A percentile compares a stretch with the other conserved stretches of the same genome.
Evolutionary conservation across 129 eudicot genomes (phyloP).

Genomic region (Mikania micrantha): DNA sequence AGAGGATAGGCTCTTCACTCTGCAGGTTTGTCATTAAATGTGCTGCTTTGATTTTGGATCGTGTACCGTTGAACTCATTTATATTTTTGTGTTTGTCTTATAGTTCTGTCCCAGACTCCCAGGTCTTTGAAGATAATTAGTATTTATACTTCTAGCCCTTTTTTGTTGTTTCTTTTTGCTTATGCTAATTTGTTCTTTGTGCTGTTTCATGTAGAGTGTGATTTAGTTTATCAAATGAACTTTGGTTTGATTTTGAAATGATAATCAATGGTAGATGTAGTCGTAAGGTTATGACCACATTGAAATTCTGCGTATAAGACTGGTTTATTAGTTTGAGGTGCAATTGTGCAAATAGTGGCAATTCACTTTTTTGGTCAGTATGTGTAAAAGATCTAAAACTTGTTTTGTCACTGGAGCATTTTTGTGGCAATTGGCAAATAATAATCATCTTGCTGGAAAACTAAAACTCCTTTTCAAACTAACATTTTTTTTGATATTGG

Average conservation of each 20-base stretch:
- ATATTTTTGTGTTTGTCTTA: too few species aligned
- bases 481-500: neutral
- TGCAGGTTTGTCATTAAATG: conserved; percentile 42
- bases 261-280: neutral
- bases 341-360: neutral
- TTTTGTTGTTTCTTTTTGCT: neutral
- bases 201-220: too few species aligned
- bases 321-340: neutral
- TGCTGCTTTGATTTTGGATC: neutral
- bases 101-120: too few species aligned
- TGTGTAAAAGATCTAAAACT: neutral
- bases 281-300: neutral
- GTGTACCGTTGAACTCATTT: neutral
- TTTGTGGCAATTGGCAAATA: neutral
- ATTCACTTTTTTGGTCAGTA: neutral
- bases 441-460: neutral
- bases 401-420: neutral
- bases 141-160: neutral
- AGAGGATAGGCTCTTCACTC: too few species aligned
- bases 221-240: too few species aligned
- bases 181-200: too few species aligned
- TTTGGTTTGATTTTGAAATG: neutral
- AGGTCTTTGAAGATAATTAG: neutral
- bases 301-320: neutral
- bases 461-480: neutral